A percentile compares a stretch with the other conserved stretches of the same genome.
phyloP scores from a whole-genome alignment of 2,329 filamentous ascomycete species.

The Cryphonectria radicalis region DNA sequence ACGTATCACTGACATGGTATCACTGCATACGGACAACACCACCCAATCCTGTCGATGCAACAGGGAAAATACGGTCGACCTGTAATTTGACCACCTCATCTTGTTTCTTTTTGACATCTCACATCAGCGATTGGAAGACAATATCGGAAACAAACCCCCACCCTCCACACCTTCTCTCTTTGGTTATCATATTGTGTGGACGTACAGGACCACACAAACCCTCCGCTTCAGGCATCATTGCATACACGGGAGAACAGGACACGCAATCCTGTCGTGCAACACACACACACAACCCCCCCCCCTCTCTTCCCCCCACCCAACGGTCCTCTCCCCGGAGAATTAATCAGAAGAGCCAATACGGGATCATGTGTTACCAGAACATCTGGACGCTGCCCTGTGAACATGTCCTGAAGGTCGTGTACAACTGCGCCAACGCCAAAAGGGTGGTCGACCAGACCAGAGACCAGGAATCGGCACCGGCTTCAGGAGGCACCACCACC shows the following conservation, averaged over 20 bases:
- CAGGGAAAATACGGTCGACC: not conserved
- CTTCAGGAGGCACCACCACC: too few species aligned
- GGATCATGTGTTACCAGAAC: not conserved
- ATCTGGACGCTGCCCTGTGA: not conserved
- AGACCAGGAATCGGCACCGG: not conserved
- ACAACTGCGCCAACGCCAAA: not conserved
- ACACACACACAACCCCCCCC: too few species aligned
- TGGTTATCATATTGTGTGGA: too few species aligned
- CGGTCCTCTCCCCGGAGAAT: not conserved
- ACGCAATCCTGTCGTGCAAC: not conserved
- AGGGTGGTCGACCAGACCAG: not conserved
- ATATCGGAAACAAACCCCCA: too few species aligned
- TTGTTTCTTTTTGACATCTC: too few species aligned
- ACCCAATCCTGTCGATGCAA: not conserved
- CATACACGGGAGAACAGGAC: not conserved
- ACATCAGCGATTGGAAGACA: not conserved
- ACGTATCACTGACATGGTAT: not conserved
- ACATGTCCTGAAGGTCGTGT: not conserved
- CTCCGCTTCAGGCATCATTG: not conserved
- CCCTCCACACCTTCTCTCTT: accelerated
- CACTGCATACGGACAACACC: not conserved
- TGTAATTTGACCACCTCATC: not conserved
- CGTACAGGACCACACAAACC: not conserved
- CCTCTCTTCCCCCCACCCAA: too few species aligned
- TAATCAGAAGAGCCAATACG: not conserved